Evolutionary conservation across 2,329 filamentous ascomycete genomes (phyloP).

Genomic region (Orbilia javanica): DNA sequence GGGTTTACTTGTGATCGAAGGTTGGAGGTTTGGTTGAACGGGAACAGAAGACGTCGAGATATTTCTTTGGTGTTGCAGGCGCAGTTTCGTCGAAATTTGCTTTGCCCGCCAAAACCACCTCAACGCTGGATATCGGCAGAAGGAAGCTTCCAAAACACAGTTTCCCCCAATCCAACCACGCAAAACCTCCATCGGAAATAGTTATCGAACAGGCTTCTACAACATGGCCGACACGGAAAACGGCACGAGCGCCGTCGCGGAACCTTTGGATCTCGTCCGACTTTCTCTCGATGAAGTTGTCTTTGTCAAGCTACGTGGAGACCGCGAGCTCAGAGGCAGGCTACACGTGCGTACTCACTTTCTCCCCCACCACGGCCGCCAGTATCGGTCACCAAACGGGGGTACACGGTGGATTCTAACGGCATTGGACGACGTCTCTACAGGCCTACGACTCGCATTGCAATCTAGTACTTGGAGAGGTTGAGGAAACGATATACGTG

Average conservation of each 20-base stretch:
- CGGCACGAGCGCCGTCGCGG: conserved; percentile 77
- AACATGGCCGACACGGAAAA: conserved; percentile 85
- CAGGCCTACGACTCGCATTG: conserved; percentile 99
- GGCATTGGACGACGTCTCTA: conserved; percentile 44
- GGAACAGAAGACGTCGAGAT: neutral
- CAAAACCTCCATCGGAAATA: conserved; percentile 28
- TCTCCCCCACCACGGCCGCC: too few relatives aligned
- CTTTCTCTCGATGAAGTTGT: conserved; percentile 95
- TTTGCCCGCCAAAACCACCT: conserved; percentile 36
- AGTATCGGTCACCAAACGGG: conserved; percentile 1
- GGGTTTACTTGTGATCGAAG: neutral
- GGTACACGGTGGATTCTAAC: conserved; percentile 2
- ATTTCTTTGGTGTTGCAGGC: conserved; percentile 39
- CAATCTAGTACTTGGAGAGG: conserved; percentile 94
- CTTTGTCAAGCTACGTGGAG: conserved; percentile 95
- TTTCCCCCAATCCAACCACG: conserved; percentile 18
- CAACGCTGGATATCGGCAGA: conserved; percentile 19
- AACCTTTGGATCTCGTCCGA: conserved; percentile 95
- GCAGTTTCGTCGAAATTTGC: conserved; percentile 42
- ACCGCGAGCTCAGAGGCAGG: conserved; percentile 93
- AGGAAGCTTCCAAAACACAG: conserved; percentile 18
- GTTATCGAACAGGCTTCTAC: conserved; percentile 37
- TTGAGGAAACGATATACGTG: conserved; percentile 96
- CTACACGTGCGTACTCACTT: conserved; percentile 79
- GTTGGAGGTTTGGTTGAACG: neutral